Percentiles rank a stretch among this genome's conserved stretches.
Conservation (phyloP, 805 yeast genomes). For the Candida vaughaniae region DNA sequence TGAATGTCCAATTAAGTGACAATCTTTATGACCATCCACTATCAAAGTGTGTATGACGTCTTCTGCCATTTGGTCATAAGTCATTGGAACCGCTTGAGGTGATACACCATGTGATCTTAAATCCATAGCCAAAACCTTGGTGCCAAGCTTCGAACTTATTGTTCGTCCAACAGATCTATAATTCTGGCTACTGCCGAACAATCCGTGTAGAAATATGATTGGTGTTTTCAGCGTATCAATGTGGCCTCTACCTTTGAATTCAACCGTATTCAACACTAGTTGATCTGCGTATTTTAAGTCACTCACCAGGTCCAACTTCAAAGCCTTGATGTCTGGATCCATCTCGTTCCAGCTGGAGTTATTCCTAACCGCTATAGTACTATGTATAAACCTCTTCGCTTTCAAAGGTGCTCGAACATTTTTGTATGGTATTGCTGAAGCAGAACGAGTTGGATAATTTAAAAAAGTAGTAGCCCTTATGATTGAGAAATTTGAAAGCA, state of each 20-base stretch:
- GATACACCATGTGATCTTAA: constrained; percentile 58
- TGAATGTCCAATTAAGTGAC: constrained; percentile 49
- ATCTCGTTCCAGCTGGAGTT: neutral
- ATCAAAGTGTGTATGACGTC: constrained; percentile 42
- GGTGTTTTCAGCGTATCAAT: constrained; percentile 7
- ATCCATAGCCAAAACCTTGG: constrained; percentile 45
- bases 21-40: constrained; percentile 16
- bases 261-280: constrained; percentile 9
- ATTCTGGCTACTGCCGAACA: constrained; percentile 49
- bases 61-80: constrained; percentile 41
- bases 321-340: neutral
- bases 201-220: constrained; percentile 54
- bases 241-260: constrained; percentile 12
- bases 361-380: no score
- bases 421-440: no score
- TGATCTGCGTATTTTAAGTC: constrained; percentile 5
- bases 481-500: no score
- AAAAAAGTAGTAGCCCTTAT: no score
- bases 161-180: constrained; percentile 40
- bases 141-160: constrained; percentile 27
- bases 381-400: no score
- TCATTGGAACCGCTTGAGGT: constrained; percentile 42
- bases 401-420: no score
- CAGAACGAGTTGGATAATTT: no score
- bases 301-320: constrained; percentile 3